Evolutionary conservation across 2,329 filamentous ascomycete species (phyloP), one percentile per base, ranked within the genome.

Genomic region (Fusarium kyushuense): DNA sequence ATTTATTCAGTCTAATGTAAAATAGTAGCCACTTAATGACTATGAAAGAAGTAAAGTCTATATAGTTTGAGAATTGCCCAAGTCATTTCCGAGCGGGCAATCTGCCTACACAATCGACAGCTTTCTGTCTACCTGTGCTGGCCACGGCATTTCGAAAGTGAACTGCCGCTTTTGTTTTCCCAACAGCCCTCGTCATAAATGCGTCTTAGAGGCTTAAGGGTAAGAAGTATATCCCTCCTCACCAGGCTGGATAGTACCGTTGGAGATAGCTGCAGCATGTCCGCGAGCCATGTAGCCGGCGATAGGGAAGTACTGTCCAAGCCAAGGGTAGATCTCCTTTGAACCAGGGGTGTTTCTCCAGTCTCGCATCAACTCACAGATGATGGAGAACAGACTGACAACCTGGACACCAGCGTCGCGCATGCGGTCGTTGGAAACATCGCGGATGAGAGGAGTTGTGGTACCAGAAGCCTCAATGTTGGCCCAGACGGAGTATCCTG

Each of bases 381-480:
- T 80, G 62, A 92, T 89, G 27, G 83, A 83, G 71, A 92, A 92
- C 60, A 89, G 75, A 17, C 84, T 84, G 29, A 89, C 83, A 29
- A 89, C 77, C 68, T 90, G 87, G 5, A 92, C 90, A 35, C 90
- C 91, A 0, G 90, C 89, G 25, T 80, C 75, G 56, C 86, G 81
- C 89, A 92, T 92, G 46, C 89, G 85, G 32, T 86, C 82, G 76
- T 92, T 92, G 38, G 89, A 85, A 49, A 88, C 84, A 61, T 89
- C 87, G 9, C 88, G 84, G 59, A 90, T 83, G 43, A 90, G 83
- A 38, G 80, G 74, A 3, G 84, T 87, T 21, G 88, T 88, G 2
- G 91, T 93, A 2, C 90, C 91, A 0, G 85, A 89, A 3, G 89
- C 90, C 72, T 93, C 91, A 53, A 89, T 84, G 78, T 92, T 92